These are phyloP conservation scores for Naganishia kalamii DNA, from an alignment of 768 basidiomycete genomes.

Conservation along the genomic window DNA sequence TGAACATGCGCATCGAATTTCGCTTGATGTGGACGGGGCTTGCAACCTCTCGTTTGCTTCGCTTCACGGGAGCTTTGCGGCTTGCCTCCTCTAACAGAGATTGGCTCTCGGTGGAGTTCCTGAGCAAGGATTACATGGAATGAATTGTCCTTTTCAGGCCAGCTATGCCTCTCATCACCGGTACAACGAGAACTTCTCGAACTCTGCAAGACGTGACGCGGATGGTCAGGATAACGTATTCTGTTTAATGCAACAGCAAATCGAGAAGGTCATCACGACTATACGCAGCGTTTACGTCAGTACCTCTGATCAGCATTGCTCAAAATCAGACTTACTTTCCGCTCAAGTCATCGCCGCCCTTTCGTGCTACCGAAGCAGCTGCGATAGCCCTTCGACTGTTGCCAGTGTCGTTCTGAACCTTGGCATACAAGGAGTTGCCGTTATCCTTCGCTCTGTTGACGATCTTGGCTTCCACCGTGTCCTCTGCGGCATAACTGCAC, in stretches of 20 bases:
- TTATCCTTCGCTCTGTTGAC: slow-evolving; percentile 9
- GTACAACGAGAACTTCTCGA: background rate
- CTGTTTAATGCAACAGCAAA: background rate
- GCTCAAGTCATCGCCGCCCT: slow-evolving; percentile 17
- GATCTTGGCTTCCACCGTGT: slow-evolving; percentile 23
- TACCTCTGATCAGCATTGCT: background rate
- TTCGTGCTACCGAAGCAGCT: slow-evolving; percentile 1
- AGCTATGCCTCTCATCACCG: no score
- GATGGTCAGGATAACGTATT: no score
- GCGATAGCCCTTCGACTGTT: background rate
- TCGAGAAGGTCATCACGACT: slow-evolving; percentile 13
- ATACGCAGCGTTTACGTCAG: background rate
- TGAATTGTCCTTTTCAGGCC: no score
- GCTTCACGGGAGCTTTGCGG: no score
- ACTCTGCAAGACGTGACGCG: no score
- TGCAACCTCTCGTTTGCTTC: no score
- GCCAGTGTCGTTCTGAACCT: background rate
- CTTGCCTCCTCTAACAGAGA: no score
- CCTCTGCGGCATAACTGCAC: background rate
- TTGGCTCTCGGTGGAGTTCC: no score
- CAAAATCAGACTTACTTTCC: slow-evolving; percentile 3
- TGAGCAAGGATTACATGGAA: no score
- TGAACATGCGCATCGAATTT: no score
- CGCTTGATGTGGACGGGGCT: no score
- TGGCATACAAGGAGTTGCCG: slow-evolving; percentile 14